phyloP scores from a whole-genome alignment of 83 land plant genomes.

The Thuja plicata region DNA sequence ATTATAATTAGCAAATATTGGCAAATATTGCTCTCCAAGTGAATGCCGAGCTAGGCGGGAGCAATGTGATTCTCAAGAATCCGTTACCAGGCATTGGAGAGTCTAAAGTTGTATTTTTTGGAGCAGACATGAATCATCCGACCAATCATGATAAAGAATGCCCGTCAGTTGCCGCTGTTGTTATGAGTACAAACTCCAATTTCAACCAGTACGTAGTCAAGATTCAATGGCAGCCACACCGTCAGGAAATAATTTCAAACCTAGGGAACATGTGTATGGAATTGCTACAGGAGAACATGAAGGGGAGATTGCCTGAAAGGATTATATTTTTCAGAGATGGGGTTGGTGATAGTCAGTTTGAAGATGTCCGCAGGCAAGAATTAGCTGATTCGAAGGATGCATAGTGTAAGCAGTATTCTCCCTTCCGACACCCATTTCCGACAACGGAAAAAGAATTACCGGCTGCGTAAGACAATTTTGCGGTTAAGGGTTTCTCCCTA shows the following conservation, averaged over 20 bases:
- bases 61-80: conserved; percentile 53
- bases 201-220: conserved; percentile 63
- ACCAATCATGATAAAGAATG: conserved; percentile 32
- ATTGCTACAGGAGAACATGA: conserved; percentile 28
- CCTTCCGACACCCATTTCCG: no score
- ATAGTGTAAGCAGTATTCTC: no score
- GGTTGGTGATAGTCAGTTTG: conserved; percentile 76
- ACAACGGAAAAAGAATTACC: no score
- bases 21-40: conserved; percentile 71
- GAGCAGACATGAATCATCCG: conserved; percentile 87
- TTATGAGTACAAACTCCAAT: conserved; percentile 64
- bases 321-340: conserved; percentile 68
- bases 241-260: conserved; percentile 54
- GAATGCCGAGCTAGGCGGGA: conserved; percentile 85
- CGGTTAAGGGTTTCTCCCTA: no score
- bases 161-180: conserved; percentile 84
- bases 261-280: conserved; percentile 56
- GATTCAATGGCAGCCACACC: conserved; percentile 47
- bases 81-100: conserved; percentile 27
- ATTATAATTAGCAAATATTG: conserved; percentile 22
- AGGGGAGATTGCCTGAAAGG: conserved; percentile 17
- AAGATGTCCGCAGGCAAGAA: conserved; percentile 62
- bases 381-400: conserved; percentile 32
- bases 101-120: conserved; percentile 57
- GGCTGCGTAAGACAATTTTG: no score